Evolutionary conservation across 2,329 filamentous ascomycete species (phyloP), one percentile per base, ranked within the genome.

Genomic region (Colletotrichum sp.): DNA sequence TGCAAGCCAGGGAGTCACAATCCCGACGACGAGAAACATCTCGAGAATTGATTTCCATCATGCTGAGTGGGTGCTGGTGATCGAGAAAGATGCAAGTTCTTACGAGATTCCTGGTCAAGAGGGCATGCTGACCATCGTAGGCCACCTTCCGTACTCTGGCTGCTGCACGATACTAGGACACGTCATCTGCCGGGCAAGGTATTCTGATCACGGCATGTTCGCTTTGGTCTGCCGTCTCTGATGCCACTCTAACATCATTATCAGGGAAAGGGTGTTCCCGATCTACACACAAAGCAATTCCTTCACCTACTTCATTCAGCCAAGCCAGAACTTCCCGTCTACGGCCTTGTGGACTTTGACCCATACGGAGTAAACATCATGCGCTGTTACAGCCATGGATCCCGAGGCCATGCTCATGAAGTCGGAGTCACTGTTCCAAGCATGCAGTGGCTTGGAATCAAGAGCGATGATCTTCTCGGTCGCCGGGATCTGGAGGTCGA

Each of bases 261-360:
- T 6, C 69, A 95, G 93, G 95, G 92, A 1, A 97, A 96, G 87
- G 95, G 95, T 3, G 97, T 95, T 80, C 94, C 95, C 0, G 95
- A 97, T 79, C 85, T 96, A 64, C 88, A 90, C 2, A 95, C 94
- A 0, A 88, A 94, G 9, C 88, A 88, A 18, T 93, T 96, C 69
- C 84, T 96, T 2, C 87, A 88, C 57, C 82, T 87, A 15, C 71
- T 95, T 2, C 87, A 90, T 48, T 82, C 79, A 0, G 83, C 82
- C 10, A 85, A 85, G 24, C 89, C 90, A 0, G 81, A 83, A 1
- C 83, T 94, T 26, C 90, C 91, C 3, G 90, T 95, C 8, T 88
- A 91, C 68, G 91, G 88, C 0, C 85, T 97, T 1, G 89, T 94
- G 3, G 95, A 98, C 80, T 94, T 91, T 75, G 95, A 97, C 79